These are phyloP conservation scores for Penicillium sclerotigenum DNA, from an alignment of 2,329 filamentous ascomycete species.

Conservation along the genomic window DNA sequence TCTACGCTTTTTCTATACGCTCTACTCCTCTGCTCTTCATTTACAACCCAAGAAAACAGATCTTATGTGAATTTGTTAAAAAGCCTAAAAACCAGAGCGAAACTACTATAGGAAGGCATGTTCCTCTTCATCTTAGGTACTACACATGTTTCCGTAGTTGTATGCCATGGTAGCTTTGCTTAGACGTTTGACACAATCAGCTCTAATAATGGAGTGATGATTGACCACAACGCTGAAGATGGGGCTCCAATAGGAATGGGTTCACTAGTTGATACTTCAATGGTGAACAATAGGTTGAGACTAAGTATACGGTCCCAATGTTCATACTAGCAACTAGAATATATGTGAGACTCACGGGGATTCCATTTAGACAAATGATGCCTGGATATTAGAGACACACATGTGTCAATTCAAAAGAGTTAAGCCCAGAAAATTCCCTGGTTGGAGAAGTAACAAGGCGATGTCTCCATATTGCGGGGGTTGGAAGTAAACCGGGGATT, in stretches of 20 bases:
- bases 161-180: neutral
- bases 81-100: neutral
- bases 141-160: neutral
- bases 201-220: neutral
- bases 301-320: neutral
- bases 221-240: neutral
- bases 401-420: neutral
- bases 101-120: too few relatives aligned
- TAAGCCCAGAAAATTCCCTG: neutral
- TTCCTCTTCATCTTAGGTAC: neutral
- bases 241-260: neutral
- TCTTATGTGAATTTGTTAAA: too few relatives aligned
- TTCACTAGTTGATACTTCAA: neutral
- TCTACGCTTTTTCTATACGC: too few relatives aligned
- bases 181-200: neutral
- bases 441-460: neutral
- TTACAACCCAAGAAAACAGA: neutral
- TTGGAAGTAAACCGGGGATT: neutral
- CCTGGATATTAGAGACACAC: too few relatives aligned
- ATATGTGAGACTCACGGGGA: too few relatives aligned
- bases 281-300: neutral
- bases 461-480: slow-evolving; percentile 2
- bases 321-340: neutral
- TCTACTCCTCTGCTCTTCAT: neutral
- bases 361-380: neutral